These are phyloP conservation scores for Clausena lansium DNA, from an alignment of 345 rosid genomes.

Conservation along the genomic window DNA sequence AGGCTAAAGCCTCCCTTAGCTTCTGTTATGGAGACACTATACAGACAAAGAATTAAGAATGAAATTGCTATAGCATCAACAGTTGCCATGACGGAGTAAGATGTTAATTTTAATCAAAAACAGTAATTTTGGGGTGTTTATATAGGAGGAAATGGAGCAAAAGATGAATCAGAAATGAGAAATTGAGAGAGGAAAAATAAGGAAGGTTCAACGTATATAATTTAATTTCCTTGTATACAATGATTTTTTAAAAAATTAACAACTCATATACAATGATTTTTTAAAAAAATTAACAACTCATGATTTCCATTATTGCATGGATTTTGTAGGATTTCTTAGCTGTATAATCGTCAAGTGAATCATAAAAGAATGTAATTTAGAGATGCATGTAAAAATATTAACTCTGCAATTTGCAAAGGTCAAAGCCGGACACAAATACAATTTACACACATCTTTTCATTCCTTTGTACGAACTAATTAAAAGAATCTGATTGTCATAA, in stretches of 20 bases:
- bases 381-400: background rate
- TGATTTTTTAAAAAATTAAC: too few species aligned
- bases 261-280: background rate
- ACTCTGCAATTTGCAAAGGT: background rate
- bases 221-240: background rate
- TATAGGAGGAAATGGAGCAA: background rate
- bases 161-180: background rate
- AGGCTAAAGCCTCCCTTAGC: conserved; percentile 24
- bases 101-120: background rate
- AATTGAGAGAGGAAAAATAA: background rate
- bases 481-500: background rate
- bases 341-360: background rate
- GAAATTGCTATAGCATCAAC: background rate
- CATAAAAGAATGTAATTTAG: background rate
- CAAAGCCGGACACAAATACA: background rate
- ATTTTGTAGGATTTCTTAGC: background rate
- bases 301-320: background rate
- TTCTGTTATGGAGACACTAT: background rate
- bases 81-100: background rate
- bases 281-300: background rate
- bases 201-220: background rate
- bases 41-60: conserved; percentile 1
- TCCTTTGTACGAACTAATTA: too few species aligned
- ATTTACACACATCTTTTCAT: background rate
- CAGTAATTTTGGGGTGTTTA: background rate